Conservation (phyloP, 1,139 yeast genomes). For the Blastobotrys buckinghamii region DNA sequence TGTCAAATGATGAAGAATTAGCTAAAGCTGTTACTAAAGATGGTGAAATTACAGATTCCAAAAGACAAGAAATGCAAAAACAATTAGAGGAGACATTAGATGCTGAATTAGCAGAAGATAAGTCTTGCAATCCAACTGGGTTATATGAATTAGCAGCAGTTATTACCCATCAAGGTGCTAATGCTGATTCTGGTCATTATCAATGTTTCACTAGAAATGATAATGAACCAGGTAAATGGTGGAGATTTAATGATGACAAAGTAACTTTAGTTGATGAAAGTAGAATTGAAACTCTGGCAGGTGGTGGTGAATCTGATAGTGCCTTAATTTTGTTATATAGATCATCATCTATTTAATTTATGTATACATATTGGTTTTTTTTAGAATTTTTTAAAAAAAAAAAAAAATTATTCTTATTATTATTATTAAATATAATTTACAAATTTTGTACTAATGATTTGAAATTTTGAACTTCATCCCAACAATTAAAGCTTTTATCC, state of each 20-base stretch:
- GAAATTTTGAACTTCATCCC: conserved; percentile 76
- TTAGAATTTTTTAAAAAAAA: not conserved
- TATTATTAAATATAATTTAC: not conserved
- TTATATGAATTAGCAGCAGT: conserved; percentile 79
- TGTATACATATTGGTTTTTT: no score
- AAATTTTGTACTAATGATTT: conserved; percentile 36
- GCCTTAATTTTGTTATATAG: conserved; percentile 84
- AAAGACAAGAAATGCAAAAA: conserved; percentile 34
- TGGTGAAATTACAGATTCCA: conserved; percentile 31
- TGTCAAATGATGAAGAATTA: conserved; percentile 29
- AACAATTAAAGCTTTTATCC: conserved; percentile 77
- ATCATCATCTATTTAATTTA: conserved; percentile 37
- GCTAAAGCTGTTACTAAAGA: conserved; percentile 29
- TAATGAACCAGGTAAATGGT: conserved; percentile 69
- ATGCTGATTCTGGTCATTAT: conserved; percentile 97
- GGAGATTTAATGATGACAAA: conserved; percentile 90
- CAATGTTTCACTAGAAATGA: conserved; percentile 80
- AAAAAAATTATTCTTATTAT: not conserved
- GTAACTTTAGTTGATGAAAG: conserved; percentile 73
- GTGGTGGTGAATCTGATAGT: conserved; percentile 97
- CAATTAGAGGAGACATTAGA: conserved; percentile 29
- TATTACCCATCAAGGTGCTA: conserved; percentile 89
- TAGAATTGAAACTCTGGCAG: conserved; percentile 77
- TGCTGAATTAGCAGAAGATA: conserved; percentile 33
- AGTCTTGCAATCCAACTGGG: conserved; percentile 81